Base-by-base conservation (phyloP, 305 asterid species). In the Withania somnifera region DNA sequence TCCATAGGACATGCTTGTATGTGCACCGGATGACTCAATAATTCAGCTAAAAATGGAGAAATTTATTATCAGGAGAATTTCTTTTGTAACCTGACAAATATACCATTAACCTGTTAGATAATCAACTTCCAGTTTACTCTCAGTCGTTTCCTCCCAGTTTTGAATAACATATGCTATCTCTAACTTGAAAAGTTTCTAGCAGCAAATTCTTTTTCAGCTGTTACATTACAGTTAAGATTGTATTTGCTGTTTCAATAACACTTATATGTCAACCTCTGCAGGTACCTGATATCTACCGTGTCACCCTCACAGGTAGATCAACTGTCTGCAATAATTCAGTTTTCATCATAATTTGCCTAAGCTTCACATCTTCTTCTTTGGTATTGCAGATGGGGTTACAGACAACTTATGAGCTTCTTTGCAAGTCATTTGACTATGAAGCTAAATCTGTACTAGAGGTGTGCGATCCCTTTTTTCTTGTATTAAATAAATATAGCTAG, bases 381-480 rank as follows among this genome's bases (percentile, higher is more conserved):
- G 61, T 50, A 66, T 60, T 77, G 87, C 91, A 90, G 98, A 81
- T 91, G 81, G 94, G 92, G 64, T 56, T 81, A 66, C 86, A 89
- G 85, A 89, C 85, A 56, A 94, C 84, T 88, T 94, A 95, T 84
- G 98, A 95, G 88, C 92, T 95, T 87, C 98, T 95, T 71, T 94
- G 97, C 79, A 94, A 94, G 88, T 85, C 93, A 77, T 91, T 94
- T 85, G 89, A 89, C 84, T 66, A 66, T 83, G 97, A 92, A 83
- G 98, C 97, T 83, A 88, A 85, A 86, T 88, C 83, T 67, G 84
- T 84, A 83, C 80, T 91, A 82, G 90, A 90, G 95, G 93, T 89
- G 81, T n/a, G 82, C 61, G 45, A 32, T 50, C 61, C 13, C 45
- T 26, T 26, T 50, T 75, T 26, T 40, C 61, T 75, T 50, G 61